Conservation (phyloP, 2,329 filamentous ascomycete genomes). For the Sarocladiaceae sp. region DNA sequence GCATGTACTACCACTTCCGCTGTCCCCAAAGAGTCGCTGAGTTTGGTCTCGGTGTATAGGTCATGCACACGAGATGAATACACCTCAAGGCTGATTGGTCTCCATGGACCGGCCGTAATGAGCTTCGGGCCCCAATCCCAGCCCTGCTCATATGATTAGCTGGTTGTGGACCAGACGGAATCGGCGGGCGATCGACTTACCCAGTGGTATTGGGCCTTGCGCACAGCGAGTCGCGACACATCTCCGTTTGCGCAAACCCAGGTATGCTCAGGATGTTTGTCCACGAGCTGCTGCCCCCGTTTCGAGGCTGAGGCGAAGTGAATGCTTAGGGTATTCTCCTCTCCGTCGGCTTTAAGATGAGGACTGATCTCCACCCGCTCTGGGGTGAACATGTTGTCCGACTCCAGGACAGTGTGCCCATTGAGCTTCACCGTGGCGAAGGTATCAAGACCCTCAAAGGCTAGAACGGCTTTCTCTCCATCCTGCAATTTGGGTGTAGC, state of each 20-base stretch:
- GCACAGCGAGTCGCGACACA: slow-evolving; percentile 50
- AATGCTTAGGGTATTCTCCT: slow-evolving; percentile 52
- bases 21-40: slow-evolving; percentile 36
- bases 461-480: slow-evolving; percentile 48
- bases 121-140: slow-evolving; percentile 63
- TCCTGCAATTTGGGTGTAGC: slow-evolving; percentile 31
- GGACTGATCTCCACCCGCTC: slow-evolving; percentile 62
- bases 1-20: slow-evolving; percentile 43
- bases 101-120: slow-evolving; percentile 57
- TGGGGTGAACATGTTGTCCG: slow-evolving; percentile 74
- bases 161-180: too few relatives aligned
- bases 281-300: slow-evolving; percentile 53
- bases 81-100: slow-evolving; percentile 55
- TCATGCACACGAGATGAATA: slow-evolving; percentile 53
- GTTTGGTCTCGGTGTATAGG: slow-evolving; percentile 35
- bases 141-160: slow-evolving; percentile 34
- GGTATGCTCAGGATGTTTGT: slow-evolving; percentile 53
- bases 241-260: slow-evolving; percentile 64
- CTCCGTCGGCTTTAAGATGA: slow-evolving; percentile 36
- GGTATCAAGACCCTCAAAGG: slow-evolving; percentile 74
- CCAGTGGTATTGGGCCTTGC: slow-evolving; percentile 67
- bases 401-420: slow-evolving; percentile 57
- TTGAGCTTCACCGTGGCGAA: slow-evolving; percentile 68
- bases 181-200: slow-evolving; percentile 40
- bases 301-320: slow-evolving; percentile 60